Conservation (phyloP, 257 asterid genomes). For the Fraxinus cuspidata region DNA sequence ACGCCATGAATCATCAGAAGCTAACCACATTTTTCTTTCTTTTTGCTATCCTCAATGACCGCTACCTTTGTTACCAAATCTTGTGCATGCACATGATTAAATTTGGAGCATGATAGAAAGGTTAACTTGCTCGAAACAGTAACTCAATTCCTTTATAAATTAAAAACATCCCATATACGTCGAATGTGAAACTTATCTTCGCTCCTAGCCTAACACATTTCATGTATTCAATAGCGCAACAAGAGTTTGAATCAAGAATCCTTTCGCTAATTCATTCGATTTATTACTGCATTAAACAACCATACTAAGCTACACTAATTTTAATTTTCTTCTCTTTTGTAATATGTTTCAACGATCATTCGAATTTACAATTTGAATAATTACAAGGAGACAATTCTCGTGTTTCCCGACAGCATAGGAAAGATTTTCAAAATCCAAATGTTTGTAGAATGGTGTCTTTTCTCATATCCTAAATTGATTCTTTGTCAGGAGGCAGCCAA, state of each 20-base stretch:
- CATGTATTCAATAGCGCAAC: too few species aligned
- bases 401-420: conserved; percentile 44
- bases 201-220: not conserved
- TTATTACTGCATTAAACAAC: too few species aligned
- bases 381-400: conserved; percentile 32
- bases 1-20: not conserved
- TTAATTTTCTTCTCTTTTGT: not conserved
- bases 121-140: not conserved
- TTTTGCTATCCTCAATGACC: not conserved
- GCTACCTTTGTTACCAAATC: too few species aligned
- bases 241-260: not conserved
- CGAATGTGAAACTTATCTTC: not conserved
- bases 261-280: too few species aligned
- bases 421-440: conserved; percentile 51
- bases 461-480: conserved; percentile 35
- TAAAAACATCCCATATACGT: not conserved
- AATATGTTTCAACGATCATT: not conserved
- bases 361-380: conserved; percentile 26
- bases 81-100: not conserved
- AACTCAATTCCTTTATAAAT: too few species aligned
- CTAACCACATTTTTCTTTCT: too few species aligned
- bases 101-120: too few species aligned
- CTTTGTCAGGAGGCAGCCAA: conserved; percentile 32
- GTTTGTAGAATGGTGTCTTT: conserved; percentile 27
- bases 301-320: not conserved